phyloP scores from a whole-genome alignment of 1,139 yeast genomes.

The Magnusiomyces ingens region DNA sequence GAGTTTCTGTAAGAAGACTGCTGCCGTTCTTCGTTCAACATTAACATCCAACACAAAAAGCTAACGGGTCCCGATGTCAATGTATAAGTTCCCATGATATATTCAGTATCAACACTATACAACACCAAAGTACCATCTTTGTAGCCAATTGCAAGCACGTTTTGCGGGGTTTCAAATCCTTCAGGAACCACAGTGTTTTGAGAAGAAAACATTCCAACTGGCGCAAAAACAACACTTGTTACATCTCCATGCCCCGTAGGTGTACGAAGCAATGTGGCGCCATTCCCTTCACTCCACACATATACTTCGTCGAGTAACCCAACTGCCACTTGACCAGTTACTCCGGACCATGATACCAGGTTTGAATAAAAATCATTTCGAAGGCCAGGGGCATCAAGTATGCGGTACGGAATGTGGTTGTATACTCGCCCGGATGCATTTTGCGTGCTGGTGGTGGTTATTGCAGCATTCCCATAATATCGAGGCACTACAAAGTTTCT shows the following conservation, averaged over 20 bases:
- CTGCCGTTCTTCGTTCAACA: not conserved
- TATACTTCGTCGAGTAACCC: slow-evolving; percentile 59
- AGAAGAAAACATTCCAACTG: not conserved
- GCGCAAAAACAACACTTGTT: slow-evolving; percentile 54
- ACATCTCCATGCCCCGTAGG: slow-evolving; percentile 32
- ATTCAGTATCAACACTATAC: slow-evolving; percentile 29
- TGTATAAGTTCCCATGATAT: slow-evolving; percentile 26
- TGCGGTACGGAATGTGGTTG: slow-evolving; percentile 37
- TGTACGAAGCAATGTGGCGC: slow-evolving; percentile 32
- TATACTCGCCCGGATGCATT: not conserved
- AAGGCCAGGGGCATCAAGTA: slow-evolving; percentile 68
- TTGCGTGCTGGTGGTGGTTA: too few species aligned
- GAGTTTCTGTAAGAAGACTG: too few species aligned
- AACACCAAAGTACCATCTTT: slow-evolving; percentile 44
- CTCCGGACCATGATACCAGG: slow-evolving; percentile 64
- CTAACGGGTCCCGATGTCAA: slow-evolving; percentile 42
- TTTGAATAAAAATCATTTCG: slow-evolving; percentile 78
- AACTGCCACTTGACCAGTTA: slow-evolving; percentile 49
- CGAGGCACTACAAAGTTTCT: not conserved
- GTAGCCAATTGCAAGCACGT: slow-evolving; percentile 53
- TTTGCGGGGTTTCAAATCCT: slow-evolving; percentile 20
- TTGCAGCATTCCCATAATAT: not conserved
- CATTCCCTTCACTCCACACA: slow-evolving; percentile 55
- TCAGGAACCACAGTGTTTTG: not conserved
- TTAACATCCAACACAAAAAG: slow-evolving; percentile 57